These are phyloP conservation scores for Punica granatum DNA, from an alignment of 345 rosid genomes.

Conservation along the genomic window DNA sequence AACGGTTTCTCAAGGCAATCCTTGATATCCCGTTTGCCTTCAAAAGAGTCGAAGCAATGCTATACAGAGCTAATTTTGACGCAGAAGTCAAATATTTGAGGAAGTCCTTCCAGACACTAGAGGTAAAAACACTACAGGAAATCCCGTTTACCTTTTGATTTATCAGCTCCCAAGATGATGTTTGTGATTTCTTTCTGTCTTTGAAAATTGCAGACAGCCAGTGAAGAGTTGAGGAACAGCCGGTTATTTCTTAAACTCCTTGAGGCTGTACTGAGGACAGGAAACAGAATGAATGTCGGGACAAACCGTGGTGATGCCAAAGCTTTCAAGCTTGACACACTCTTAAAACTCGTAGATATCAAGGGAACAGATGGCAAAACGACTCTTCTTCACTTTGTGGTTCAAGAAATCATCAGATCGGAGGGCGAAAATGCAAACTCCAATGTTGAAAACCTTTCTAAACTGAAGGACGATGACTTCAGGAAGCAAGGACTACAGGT, in stretches of 20 bases:
- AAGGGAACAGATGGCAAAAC: conserved; percentile 97
- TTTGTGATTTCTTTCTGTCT: not conserved
- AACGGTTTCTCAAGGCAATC: conserved; percentile 77
- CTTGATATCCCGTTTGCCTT: conserved; percentile 92
- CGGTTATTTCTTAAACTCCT: conserved; percentile 88
- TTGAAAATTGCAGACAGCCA: conserved; percentile 53
- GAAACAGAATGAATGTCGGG: conserved; percentile 94
- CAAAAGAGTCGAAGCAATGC: conserved; percentile 93
- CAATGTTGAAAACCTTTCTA: conserved; percentile 28
- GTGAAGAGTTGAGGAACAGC: conserved; percentile 84
- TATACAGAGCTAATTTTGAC: conserved; percentile 91
- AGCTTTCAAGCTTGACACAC: conserved; percentile 97
- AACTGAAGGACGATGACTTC: conserved; percentile 50
- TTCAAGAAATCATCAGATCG: conserved; percentile 88
- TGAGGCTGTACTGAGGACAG: conserved; percentile 91
- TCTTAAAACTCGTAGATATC: conserved; percentile 89
- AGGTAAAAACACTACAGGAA: conserved; percentile 32
- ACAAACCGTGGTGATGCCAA: conserved; percentile 96
- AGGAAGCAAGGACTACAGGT: conserved; percentile 85
- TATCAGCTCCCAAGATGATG: not conserved
- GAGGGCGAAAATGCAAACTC: conserved; percentile 44
- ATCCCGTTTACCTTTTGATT: not conserved
- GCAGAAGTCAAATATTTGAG: conserved; percentile 81
- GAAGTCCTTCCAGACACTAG: conserved; percentile 80
- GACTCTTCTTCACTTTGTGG: conserved; percentile 93